Evolutionary conservation across 768 basidiomycete species (phyloP), one percentile per base, ranked within the genome.

Genomic region (Lentinula guzmanii): DNA sequence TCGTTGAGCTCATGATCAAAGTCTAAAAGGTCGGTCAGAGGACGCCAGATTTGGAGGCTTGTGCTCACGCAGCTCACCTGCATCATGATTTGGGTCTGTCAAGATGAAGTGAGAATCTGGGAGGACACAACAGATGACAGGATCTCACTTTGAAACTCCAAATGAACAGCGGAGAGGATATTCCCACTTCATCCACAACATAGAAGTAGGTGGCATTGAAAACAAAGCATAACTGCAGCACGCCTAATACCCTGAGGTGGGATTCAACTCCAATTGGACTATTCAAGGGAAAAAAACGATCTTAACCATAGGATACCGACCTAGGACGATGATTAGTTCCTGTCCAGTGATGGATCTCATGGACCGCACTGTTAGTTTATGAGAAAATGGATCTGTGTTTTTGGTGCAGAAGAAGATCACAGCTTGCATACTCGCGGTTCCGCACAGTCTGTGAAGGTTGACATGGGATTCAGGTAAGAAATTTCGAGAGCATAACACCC

Each of bases 181-280:
- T 50, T 5, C 33, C 45, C n/a, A 16, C 48, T 39, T 59, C 31
- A 33, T 51, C 45, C 5, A 58, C 56, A 21, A 51, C 48, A 39
- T 59, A 59, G 33, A 42, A 59, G 48, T 59, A 51, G n/a, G 58
- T 50, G 7, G 58, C 45, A 39, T 37, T 34, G 21, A 59, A 59
- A n/a, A 59, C 46, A 33, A 59, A 50, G 28, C 58, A 59, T 9
- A 59, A n/a, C 8, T 59, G 58, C 8, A 59, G 16, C 4, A 51
- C 46, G 33, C 50, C 58, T 13, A 59, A 48, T 10, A 50, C 16
- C 58, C 58, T 59, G 24, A 18, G 9, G 4, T 37, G 21, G 10
- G 4, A n/a, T 11, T 59, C 46, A 48, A 33, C 35, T 35, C 46
- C 15, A 35, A 15, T 21, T 34, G 48, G 28, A 13, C 13, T 28